These are phyloP conservation scores for Cucurbita ficifolia DNA, from an alignment of 306 rosid genomes.

Conservation along the genomic window DNA sequence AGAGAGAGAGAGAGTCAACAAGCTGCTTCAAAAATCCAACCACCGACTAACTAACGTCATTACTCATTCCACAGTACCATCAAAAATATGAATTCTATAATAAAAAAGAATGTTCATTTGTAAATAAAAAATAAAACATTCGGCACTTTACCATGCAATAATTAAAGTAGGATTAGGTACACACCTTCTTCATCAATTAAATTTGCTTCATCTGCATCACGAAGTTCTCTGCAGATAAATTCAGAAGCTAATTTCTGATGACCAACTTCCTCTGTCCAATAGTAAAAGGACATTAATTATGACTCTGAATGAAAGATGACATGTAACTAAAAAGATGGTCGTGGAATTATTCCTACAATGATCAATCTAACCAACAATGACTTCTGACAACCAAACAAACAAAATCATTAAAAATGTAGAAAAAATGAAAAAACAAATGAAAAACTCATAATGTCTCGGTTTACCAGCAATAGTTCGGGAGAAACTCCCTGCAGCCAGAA, in stretches of 20 bases:
- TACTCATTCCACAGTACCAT: background rate
- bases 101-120: background rate
- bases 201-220: slow-evolving; percentile 78
- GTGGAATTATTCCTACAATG: background rate
- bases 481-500: slow-evolving; percentile 44
- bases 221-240: slow-evolving; percentile 42
- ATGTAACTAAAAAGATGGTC: background rate
- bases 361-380: background rate
- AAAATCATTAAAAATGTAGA: background rate
- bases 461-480: slow-evolving; percentile 48
- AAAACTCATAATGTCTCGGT: background rate
- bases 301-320: background rate
- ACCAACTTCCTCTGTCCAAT: slow-evolving; percentile 46
- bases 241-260: slow-evolving; percentile 49
- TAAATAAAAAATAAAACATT: background rate
- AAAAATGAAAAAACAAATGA: background rate
- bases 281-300: background rate
- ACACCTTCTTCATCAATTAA: slow-evolving; percentile 79
- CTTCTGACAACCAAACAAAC: background rate
- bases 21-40: background rate
- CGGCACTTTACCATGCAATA: background rate
- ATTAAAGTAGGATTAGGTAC: background rate
- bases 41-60: background rate
- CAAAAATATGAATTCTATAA: background rate
- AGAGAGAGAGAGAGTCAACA: background rate